Conservation (phyloP, 176 grass and related monocot species). For the Ensete glaucum region DNA sequence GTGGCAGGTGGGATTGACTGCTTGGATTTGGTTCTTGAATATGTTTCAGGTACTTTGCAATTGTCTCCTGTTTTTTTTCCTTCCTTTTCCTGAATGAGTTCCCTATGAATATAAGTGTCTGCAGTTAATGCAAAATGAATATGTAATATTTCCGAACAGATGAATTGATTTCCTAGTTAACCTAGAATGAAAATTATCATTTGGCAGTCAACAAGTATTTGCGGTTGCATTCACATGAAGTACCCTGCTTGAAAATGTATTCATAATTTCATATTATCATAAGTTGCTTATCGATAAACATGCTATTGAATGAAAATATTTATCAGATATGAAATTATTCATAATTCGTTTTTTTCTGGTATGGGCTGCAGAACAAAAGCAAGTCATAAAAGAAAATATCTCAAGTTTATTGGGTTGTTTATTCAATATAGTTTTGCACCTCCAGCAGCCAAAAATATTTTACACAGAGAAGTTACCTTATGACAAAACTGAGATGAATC, state of each 20-base stretch:
- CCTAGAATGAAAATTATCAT: background rate
- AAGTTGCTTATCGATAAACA: too few species aligned
- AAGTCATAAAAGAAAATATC: conserved; percentile 57
- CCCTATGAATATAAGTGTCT: background rate
- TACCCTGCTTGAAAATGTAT: too few species aligned
- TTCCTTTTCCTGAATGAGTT: background rate
- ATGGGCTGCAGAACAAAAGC: conserved; percentile 48
- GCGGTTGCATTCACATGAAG: background rate
- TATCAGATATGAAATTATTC: background rate
- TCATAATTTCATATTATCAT: too few species aligned
- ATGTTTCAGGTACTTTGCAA: conserved; percentile 40
- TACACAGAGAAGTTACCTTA: conserved; percentile 41
- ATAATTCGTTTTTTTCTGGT: background rate
- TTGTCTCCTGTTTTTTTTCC: background rate
- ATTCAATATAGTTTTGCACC: conserved; percentile 77
- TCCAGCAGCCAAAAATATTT: conserved; percentile 62
- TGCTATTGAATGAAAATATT: background rate
- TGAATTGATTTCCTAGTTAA: background rate
- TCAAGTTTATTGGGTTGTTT: conserved; percentile 59
- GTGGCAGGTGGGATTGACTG: conserved; percentile 72
- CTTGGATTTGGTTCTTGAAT: conserved; percentile 77
- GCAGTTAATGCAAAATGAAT: background rate
- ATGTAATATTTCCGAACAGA: background rate
- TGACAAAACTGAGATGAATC: conserved; percentile 26
- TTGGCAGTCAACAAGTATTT: background rate